Base-by-base conservation (phyloP, 2,329 filamentous ascomycete species). In the Westerdykella ornata region DNA sequence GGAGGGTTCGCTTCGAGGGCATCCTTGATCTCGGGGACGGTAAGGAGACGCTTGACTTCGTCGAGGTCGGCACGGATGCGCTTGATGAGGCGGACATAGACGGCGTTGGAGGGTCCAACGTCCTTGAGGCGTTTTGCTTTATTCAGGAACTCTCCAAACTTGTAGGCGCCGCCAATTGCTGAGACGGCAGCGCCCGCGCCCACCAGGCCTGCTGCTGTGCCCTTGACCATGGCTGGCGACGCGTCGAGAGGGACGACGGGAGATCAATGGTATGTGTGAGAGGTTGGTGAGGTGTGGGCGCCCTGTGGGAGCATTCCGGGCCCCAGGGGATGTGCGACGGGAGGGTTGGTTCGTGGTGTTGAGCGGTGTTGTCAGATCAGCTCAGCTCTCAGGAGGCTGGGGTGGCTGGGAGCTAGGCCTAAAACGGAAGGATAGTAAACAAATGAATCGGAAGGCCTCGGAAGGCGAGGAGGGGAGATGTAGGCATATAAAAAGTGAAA, bases 51-150 rank as follows among this genome's bases (percentile, higher is more conserved):
- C 42, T 57, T 49, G 26, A 63, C 60, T 51, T 67, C 64, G 32
- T 62, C 60, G 34, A 67, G 62, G 43, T 67, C 64, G 46, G 55
- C 43, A 31, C 53, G 57, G 11, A 66, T 62, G 45, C 62, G 62
- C 39, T 53, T 54, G 46, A 65, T 62, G 42, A 67, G 51, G 56
- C 63, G 63, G 42, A 65, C 57, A 47, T 65, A 67, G 53, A 66
- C 62, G 30, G 56, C 60, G 37, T 66, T 66, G 31, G 63, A 49
- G 28, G 58, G 60, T 16, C 57, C 59, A 39, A 67, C 64, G 31
- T 67, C 63, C 19, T 56, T 54, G 18, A 66, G 49, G 17, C 56
- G 58, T 48, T 65, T 65, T 38, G 57, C 60, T 33, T 59, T 59
- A 49, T 56, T 51, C 18, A 65, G 43, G 49, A 65, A 65, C 42